Percentiles rank a stretch among this genome's conserved stretches.
Conservation (phyloP, 2,329 filamentous ascomycete species). For the Monilinia aucupariae region DNA sequence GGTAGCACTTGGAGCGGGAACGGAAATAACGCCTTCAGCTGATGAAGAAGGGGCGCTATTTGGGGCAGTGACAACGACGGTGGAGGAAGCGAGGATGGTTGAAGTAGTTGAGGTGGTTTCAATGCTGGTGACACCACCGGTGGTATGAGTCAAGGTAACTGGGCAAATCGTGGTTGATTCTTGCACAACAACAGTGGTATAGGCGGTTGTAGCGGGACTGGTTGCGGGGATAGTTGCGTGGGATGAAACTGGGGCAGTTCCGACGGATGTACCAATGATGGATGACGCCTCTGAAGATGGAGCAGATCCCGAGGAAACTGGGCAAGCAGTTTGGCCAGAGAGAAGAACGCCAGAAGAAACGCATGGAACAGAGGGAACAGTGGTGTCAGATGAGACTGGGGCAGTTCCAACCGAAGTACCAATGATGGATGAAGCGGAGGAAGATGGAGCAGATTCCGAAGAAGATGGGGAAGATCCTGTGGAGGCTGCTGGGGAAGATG, state of each 20-base stretch:
- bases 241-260: background rate
- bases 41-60: background rate
- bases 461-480: background rate
- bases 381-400: background rate
- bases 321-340: background rate
- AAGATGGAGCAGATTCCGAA: background rate
- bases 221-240: background rate
- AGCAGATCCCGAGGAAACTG: background rate
- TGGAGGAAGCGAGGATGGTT: slow-evolving; percentile 36
- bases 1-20: background rate
- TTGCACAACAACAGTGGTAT: slow-evolving; percentile 23
- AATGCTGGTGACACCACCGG: background rate
- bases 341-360: background rate
- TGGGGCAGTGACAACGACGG: slow-evolving; percentile 9
- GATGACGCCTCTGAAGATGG: background rate
- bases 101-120: slow-evolving; percentile 24
- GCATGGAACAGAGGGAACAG: background rate
- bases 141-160: slow-evolving; percentile 22
- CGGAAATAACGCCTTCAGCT: background rate
- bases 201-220: slow-evolving; percentile 20
- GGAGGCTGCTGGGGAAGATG: background rate
- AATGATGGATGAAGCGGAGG: background rate
- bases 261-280: background rate
- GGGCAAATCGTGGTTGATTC: slow-evolving; percentile 33
- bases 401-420: background rate